These are phyloP conservation scores for Cyamopsis tetragonoloba DNA, from an alignment of 306 rosid species.

Conservation along the genomic window DNA sequence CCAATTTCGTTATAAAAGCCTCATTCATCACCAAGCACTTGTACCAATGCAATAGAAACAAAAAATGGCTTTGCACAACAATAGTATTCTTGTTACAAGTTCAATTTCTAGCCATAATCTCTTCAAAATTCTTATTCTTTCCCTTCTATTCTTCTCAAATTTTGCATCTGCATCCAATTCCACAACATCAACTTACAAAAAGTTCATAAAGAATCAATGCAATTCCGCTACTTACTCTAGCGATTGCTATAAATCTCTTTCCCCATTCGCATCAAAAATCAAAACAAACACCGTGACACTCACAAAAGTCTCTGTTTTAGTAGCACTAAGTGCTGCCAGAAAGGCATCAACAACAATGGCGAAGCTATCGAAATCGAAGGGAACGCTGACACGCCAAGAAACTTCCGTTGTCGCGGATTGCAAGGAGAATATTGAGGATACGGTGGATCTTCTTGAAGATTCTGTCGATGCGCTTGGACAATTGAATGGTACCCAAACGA, in stretches of 20 bases:
- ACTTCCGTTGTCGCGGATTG: conserved; percentile 30
- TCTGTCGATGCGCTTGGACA: conserved; percentile 19
- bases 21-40: neutral
- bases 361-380: conserved; percentile 9
- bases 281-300: conserved; percentile 27
- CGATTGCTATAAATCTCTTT: conserved; percentile 35
- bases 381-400: conserved; percentile 24
- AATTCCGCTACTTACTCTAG: conserved; percentile 34
- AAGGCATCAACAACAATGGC: neutral
- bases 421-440: conserved; percentile 18
- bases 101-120: neutral
- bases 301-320: conserved; percentile 16
- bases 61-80: conserved; percentile 26
- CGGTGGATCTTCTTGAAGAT: too few relatives aligned
- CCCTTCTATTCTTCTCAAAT: conserved; percentile 25
- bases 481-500: conserved; percentile 8
- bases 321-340: conserved; percentile 24
- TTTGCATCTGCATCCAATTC: conserved; percentile 9
- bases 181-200: neutral
- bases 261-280: conserved; percentile 35
- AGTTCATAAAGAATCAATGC: conserved; percentile 31
- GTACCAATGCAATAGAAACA: conserved; percentile 1
- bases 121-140: neutral
- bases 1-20: conserved; percentile 32
- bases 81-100: neutral